phyloP scores from a whole-genome alignment of 768 basidiomycete genomes.

The Pisolithus albus region DNA sequence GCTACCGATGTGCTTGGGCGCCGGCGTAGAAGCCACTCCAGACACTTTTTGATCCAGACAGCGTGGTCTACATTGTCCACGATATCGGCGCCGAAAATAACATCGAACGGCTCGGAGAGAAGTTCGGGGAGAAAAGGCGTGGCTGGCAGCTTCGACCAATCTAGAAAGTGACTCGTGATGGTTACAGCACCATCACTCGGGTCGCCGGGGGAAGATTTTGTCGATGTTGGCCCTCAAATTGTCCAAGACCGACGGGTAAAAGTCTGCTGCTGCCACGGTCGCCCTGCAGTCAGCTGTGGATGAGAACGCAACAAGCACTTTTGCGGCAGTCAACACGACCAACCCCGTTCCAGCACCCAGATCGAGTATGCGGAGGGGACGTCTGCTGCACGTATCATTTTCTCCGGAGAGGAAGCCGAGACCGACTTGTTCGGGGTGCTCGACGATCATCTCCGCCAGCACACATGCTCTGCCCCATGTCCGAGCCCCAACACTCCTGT shows the following conservation, averaged over 20 bases:
- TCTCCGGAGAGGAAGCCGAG: conserved; percentile 11
- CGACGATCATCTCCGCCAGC: conserved; percentile 64
- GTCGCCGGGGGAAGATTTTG: conserved; percentile 24
- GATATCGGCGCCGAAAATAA: conserved; percentile 49
- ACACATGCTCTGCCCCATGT: conserved; percentile 87
- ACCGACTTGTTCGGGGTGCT: conserved; percentile 48
- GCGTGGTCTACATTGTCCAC: conserved; percentile 47
- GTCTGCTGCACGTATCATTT: neutral
- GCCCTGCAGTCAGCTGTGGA: conserved; percentile 1
- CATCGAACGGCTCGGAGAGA: conserved; percentile 36
- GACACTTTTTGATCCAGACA: conserved; percentile 38
- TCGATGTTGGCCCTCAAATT: conserved; percentile 42
- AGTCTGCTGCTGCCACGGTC: conserved; percentile 41
- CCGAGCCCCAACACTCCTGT: conserved; percentile 74
- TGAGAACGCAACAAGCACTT: conserved; percentile 17
- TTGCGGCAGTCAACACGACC: conserved; percentile 37
- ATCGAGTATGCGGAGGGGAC: conserved; percentile 39
- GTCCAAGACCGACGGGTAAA: conserved; percentile 39
- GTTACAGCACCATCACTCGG: conserved; percentile 1
- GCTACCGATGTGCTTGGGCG: conserved; percentile 2
- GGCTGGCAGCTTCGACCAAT: conserved; percentile 32
- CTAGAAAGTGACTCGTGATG: conserved; percentile 27
- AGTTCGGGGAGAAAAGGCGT: conserved; percentile 10
- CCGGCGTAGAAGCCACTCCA: conserved; percentile 32
- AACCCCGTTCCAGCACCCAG: conserved; percentile 55